A percentile compares a stretch with the other conserved stretches of the same genome.
phyloP scores from a whole-genome alignment of 2,329 filamentous ascomycete species.

The Talaromyces sp. region DNA sequence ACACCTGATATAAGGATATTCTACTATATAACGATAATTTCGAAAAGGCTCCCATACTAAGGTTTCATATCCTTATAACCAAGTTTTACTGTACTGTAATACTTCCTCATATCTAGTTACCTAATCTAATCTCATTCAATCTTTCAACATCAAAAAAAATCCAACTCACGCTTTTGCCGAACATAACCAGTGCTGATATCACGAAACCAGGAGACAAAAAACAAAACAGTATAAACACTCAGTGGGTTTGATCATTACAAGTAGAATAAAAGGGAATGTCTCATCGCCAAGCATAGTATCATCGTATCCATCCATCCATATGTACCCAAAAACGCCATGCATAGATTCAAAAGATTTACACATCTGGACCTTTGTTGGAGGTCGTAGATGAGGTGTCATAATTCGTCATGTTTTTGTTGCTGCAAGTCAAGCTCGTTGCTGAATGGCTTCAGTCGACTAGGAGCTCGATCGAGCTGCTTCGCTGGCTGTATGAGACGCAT shows the following conservation, averaged over 20 bases:
- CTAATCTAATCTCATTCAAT: background rate
- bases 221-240: background rate
- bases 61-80: too few relatives aligned
- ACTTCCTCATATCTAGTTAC: background rate
- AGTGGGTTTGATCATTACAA: background rate
- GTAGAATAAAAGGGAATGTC: background rate
- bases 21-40: too few relatives aligned
- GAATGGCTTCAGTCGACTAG: background rate
- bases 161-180: background rate
- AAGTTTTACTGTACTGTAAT: too few relatives aligned
- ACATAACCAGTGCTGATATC: constrained; percentile 1
- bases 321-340: constrained; percentile 7
- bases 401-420: background rate
- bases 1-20: too few relatives aligned
- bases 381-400: background rate
- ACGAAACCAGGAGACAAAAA: background rate
- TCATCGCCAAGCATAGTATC: background rate
- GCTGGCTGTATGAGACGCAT: background rate
- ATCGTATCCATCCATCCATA: background rate
- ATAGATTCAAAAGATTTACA: background rate
- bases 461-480: background rate
- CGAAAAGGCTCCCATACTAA: too few relatives aligned
- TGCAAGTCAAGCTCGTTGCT: background rate
- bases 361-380: background rate
- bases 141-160: background rate